phyloP scores from a whole-genome alignment of 2,329 filamentous ascomycete species.

The Zopfia rhizophila region DNA sequence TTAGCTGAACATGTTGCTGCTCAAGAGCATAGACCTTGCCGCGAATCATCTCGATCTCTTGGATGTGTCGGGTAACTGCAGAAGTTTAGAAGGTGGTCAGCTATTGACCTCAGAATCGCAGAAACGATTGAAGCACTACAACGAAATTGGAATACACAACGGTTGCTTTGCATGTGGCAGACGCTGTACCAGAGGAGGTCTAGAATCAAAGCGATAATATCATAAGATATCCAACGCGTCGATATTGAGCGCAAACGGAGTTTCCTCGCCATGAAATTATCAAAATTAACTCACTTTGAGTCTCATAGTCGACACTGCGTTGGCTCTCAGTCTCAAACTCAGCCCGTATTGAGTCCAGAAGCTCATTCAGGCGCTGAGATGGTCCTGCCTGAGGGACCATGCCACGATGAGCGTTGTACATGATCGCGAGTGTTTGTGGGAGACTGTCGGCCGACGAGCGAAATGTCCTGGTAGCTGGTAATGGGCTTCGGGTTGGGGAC shows the following conservation, averaged over 20 bases:
- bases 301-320: conserved; percentile 87
- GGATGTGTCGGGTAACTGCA: conserved; percentile 86
- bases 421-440: conserved; percentile 51
- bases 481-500: too few relatives aligned
- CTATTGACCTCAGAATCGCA: not conserved
- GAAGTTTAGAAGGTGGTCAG: too few relatives aligned
- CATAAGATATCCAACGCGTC: too few relatives aligned
- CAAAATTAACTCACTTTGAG: conserved; percentile 78
- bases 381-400: conserved; percentile 70
- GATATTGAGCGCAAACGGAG: not conserved
- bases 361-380: conserved; percentile 84
- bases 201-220: too few relatives aligned
- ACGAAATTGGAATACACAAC: too few relatives aligned
- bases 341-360: conserved; percentile 87
- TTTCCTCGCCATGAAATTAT: not conserved
- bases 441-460: not conserved
- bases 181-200: too few relatives aligned
- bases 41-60: conserved; percentile 93
- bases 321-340: conserved; percentile 90
- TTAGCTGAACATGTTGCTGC: conserved; percentile 86
- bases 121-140: not conserved
- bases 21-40: conserved; percentile 95
- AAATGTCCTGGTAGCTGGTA: conserved; percentile 8
- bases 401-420: conserved; percentile 90
- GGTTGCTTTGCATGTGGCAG: too few relatives aligned